Base-by-base conservation (phyloP, 106 monocot species). In the Alisma plantagoaquatica region DNA sequence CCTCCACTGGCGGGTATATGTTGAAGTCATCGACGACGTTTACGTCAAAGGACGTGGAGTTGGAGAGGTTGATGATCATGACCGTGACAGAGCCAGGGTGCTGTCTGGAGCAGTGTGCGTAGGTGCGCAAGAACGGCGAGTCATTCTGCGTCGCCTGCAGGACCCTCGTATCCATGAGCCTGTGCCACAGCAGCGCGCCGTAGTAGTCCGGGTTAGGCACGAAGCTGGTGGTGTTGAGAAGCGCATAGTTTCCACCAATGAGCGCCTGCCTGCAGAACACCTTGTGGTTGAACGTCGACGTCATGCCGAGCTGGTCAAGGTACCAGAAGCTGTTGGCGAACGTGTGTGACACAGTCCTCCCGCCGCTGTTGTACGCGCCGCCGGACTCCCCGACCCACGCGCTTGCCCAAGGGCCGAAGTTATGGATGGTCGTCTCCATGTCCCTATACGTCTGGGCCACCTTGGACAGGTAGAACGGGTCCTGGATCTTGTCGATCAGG, bases 341-440 rank as follows among this genome's bases (percentile, higher is more conserved):
- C 0, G 76, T 56, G 22, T 66, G 30, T 9, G 82, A 77, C 1
- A 77, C 66, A 12, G 16, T 38, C 22, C 35, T 19, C 7, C 69
- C 73, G 14, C 86, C 86, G 27, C 76, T 80, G 49, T 80, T 86
- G 73, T 63, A 80, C 4, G 80, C 70, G 20, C 86, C 86, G 2
- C 80, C 86, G 2, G 80, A 33, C 53, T 86, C 86, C 23, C 86
- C 58, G 29, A 86, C 57, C 86, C 86, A 86, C 31, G 73, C 62
- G 57, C 63, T 73, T 26, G 73, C 60, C 79, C 79, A 85, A 16
- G 79, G 70, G 1, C 76, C 76, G 28, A 46, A 52, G 0, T 23
- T 26, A 14, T 46, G 9, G 10, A 86, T 15, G 2, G 64, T 77
- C 2, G 20, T 22, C 24, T 67, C 41, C 0, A 61, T 48, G 16